Conservation (phyloP, 441 rosid species). For the Gossypium gossypioides region DNA sequence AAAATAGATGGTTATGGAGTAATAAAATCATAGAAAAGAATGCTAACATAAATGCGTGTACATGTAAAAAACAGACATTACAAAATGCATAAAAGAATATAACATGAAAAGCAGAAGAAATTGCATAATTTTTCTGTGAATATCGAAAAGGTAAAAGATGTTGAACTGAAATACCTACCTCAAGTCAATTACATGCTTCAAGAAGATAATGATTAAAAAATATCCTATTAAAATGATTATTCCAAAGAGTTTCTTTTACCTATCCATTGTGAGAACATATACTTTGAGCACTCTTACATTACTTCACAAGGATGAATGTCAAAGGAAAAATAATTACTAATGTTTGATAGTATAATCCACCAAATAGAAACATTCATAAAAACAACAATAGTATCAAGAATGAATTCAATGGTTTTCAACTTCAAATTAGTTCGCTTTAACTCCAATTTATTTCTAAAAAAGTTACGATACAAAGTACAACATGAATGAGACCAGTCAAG, state of each 20-base stretch:
- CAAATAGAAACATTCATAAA: not conserved
- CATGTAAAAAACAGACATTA: not conserved
- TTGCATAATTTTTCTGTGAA: not conserved
- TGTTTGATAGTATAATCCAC: not conserved
- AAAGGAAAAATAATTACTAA: not conserved
- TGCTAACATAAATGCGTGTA: not conserved
- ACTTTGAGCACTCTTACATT: not conserved
- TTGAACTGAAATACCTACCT: not conserved
- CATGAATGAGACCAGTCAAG: not conserved
- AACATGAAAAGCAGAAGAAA: not conserved
- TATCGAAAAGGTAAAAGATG: not conserved
- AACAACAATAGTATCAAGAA: not conserved
- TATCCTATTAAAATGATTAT: not conserved
- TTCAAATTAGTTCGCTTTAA: not conserved
- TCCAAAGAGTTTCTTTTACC: not conserved
- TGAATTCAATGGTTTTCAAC: not conserved
- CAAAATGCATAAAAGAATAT: not conserved
- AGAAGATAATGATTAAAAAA: slow-evolving; percentile 1
- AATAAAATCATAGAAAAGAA: slow-evolving; percentile 13
- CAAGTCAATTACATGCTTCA: not conserved
- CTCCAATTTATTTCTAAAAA: not conserved
- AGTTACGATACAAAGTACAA: not conserved
- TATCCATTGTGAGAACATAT: not conserved
- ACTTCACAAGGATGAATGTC: slow-evolving; percentile 1
- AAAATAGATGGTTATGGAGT: not conserved